These are phyloP conservation scores for Rhizopogon sp. DNA, from an alignment of 768 basidiomycete genomes.

Conservation along the genomic window DNA sequence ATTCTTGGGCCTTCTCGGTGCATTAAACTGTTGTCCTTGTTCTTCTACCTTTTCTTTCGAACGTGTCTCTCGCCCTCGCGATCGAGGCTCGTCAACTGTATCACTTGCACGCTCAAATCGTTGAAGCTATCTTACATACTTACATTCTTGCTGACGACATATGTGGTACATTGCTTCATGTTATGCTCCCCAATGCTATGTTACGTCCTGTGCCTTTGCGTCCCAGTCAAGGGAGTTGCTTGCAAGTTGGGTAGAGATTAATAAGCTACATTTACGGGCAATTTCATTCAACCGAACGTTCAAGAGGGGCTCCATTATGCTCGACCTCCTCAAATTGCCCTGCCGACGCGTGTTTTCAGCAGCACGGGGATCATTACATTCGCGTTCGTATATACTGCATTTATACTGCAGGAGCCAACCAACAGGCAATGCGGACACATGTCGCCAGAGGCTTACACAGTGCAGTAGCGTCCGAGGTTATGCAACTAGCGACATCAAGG, in stretches of 20 bases:
- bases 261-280: no score
- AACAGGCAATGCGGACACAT: neutral
- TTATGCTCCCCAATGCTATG: neutral
- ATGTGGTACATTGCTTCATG: neutral
- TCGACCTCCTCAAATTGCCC: neutral
- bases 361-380: neutral
- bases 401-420: neutral
- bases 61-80: neutral
- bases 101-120: neutral
- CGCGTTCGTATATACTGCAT: neutral
- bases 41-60: constrained; percentile 3
- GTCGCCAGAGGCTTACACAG: neutral
- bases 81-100: neutral
- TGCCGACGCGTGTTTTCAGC: neutral
- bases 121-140: constrained; percentile 1
- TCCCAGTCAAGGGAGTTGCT: no score
- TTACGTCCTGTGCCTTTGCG: neutral
- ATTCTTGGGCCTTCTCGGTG: neutral
- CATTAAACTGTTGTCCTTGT: constrained; percentile 3
- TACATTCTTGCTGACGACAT: constrained; percentile 20
- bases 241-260: no score
- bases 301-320: neutral
- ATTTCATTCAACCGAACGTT: no score
- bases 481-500: neutral
- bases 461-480: neutral